phyloP scores from a whole-genome alignment of 192 early-diverging fungal genomes.

The Linnemannia schmuckeri region DNA sequence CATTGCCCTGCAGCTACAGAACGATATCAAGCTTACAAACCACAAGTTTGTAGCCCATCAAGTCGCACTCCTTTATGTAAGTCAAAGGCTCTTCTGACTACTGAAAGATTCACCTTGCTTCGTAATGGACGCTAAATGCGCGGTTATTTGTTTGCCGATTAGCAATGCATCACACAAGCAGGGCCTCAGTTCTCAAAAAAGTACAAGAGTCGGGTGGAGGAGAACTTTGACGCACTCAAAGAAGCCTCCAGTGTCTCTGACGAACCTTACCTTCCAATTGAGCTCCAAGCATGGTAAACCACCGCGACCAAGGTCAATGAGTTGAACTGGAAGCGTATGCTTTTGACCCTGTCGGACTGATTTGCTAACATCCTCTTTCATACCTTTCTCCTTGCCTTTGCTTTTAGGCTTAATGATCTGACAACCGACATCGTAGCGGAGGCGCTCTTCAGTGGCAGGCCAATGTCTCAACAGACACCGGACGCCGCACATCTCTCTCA shows the following conservation, averaged over 20 bases:
- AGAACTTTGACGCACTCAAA: slow-evolving; percentile 58
- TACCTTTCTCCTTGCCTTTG: background rate
- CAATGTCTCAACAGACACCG: slow-evolving; percentile 52
- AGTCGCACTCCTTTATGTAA: slow-evolving; percentile 66
- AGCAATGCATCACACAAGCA: slow-evolving; percentile 64
- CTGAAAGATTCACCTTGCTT: no score
- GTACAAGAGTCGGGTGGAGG: slow-evolving; percentile 60
- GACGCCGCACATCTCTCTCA: slow-evolving; percentile 42
- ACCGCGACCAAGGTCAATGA: background rate
- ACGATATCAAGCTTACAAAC: slow-evolving; percentile 61
- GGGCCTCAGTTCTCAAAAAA: slow-evolving; percentile 57
- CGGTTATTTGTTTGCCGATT: background rate
- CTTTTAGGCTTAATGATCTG: slow-evolving; percentile 55
- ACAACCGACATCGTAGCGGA: slow-evolving; percentile 62
- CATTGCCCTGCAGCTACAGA: slow-evolving; percentile 63
- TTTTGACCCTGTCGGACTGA: background rate
- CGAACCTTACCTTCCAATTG: slow-evolving; percentile 44
- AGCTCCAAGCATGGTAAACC: slow-evolving; percentile 58
- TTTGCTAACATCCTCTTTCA: background rate
- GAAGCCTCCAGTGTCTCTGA: slow-evolving; percentile 49
- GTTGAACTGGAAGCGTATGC: background rate
- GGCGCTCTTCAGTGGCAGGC: slow-evolving; percentile 57
- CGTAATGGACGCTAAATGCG: background rate
- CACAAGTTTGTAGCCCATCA: slow-evolving; percentile 72
- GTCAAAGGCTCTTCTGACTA: background rate